These are phyloP conservation scores for Suillus discolor DNA, from an alignment of 768 basidiomycete species.

Conservation along the genomic window DNA sequence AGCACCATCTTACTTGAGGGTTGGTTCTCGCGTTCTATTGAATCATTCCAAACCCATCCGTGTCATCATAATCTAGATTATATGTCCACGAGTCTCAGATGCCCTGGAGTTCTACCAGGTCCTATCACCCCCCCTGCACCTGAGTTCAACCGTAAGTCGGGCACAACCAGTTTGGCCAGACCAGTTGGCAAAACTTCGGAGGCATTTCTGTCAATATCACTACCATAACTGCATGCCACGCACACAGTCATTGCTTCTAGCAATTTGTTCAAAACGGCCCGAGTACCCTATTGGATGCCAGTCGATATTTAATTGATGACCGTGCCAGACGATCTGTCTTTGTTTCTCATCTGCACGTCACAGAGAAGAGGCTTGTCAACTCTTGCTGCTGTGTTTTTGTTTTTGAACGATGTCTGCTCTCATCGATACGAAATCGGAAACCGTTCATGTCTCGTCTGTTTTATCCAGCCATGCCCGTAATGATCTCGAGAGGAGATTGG, in stretches of 20 bases:
- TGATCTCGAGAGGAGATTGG: constrained; percentile 3
- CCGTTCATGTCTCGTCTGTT: background rate
- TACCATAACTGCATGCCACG: background rate
- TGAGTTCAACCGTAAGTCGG: background rate
- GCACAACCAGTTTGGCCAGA: background rate
- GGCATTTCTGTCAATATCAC: background rate
- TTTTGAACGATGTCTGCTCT: background rate
- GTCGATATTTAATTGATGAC: background rate
- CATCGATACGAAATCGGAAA: background rate
- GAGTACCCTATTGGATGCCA: background rate
- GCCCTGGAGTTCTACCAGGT: background rate
- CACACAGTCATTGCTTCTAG: too few species aligned
- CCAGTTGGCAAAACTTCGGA: background rate
- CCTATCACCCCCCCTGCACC: background rate
- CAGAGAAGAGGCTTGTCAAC: background rate
- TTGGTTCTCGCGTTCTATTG: background rate
- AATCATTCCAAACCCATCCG: background rate
- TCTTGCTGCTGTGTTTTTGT: background rate
- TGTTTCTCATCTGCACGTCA: background rate
- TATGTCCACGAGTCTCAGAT: background rate
- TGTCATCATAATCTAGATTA: background rate
- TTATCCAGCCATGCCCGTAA: background rate
- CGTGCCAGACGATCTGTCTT: background rate
- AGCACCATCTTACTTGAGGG: background rate
- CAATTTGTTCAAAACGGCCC: background rate